These are phyloP conservation scores for Puccinia hordei DNA, from an alignment of 1,284 basidiomycete genomes.

Conservation along the genomic window DNA sequence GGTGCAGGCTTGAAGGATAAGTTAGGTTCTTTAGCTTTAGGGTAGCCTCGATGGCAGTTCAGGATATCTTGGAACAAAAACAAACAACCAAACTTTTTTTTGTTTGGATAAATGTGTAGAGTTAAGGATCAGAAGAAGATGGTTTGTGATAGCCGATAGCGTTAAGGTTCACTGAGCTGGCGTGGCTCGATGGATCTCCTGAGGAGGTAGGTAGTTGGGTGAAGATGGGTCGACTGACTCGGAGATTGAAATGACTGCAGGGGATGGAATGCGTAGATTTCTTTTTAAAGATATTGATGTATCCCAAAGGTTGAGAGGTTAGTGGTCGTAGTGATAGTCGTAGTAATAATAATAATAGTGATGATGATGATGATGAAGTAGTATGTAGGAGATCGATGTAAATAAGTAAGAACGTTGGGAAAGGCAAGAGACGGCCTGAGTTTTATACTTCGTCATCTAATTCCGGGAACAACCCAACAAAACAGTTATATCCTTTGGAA, in stretches of 20 bases:
- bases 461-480: no score
- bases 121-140: background rate
- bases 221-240: background rate
- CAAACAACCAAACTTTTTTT: no score
- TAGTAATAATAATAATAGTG: no score
- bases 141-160: constrained; percentile 7
- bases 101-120: background rate
- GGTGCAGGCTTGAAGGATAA: background rate
- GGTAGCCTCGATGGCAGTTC: no score
- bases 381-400: no score
- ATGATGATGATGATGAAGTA: no score
- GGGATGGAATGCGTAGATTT: background rate
- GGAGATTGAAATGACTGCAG: background rate
- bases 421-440: background rate
- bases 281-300: background rate
- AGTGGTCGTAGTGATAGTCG: no score
- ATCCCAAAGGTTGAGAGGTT: background rate
- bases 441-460: background rate
- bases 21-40: background rate
- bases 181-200: constrained; percentile 16
- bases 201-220: constrained; percentile 1
- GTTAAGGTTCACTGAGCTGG: constrained; percentile 7
- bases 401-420: no score
- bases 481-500: no score
- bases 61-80: background rate